Percentiles rank a stretch among this genome's conserved stretches.
Evolutionary conservation across 192 early-diverging fungal genomes (phyloP).

Genomic region (Coemansia sp.): DNA sequence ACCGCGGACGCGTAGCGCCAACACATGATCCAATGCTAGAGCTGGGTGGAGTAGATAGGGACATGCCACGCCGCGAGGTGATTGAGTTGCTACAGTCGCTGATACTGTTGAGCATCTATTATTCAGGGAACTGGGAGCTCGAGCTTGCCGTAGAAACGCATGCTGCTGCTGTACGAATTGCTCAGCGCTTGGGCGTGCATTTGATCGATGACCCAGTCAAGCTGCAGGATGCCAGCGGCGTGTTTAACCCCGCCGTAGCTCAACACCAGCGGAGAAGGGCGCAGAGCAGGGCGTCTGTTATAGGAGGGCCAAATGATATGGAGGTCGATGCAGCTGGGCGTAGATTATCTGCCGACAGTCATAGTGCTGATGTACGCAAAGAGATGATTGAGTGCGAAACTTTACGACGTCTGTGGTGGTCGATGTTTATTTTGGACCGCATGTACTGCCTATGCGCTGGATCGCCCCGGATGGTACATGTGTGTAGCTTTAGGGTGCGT

Average conservation of each 20-base stretch:
- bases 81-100: conserved; percentile 46
- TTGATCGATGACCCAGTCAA: conserved; percentile 35
- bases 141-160: conserved; percentile 41
- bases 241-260: conserved; percentile 28
- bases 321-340: neutral
- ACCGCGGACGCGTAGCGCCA: conserved; percentile 19
- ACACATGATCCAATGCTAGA: conserved; percentile 12
- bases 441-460: conserved; percentile 27
- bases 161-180: conserved; percentile 36
- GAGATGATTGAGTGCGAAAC: conserved; percentile 47
- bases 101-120: conserved; percentile 40
- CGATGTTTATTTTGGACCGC: conserved; percentile 47
- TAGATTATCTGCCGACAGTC: neutral
- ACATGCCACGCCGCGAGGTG: conserved; percentile 25
- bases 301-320: conserved; percentile 19
- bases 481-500: conserved; percentile 34
- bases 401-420: conserved; percentile 49
- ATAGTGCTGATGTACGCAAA: conserved; percentile 21
- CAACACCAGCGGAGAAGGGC: conserved; percentile 34
- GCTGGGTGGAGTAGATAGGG: conserved; percentile 9
- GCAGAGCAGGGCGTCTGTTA: conserved; percentile 3
- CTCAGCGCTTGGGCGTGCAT: conserved; percentile 43
- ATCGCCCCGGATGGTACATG: conserved; percentile 31
- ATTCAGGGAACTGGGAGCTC: conserved; percentile 35
- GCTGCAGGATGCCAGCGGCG: conserved; percentile 32